Evolutionary conservation across 179 eudicot species (phyloP).

Genomic region (Pouteria campechiana): DNA sequence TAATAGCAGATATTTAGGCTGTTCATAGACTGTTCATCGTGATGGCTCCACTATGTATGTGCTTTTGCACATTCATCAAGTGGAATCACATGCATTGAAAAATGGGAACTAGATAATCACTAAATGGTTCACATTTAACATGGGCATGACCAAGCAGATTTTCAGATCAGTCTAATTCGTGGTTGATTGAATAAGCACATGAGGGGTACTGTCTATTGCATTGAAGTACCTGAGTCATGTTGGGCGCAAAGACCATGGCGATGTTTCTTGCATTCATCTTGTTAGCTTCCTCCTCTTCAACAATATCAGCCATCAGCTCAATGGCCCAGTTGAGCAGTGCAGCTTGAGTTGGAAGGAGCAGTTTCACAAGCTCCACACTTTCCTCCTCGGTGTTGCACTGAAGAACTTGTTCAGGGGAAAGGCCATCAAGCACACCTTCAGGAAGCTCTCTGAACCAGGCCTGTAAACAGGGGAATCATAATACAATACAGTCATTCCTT

Average conservation of each 20-base stretch:
- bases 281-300: slow-evolving; percentile 74
- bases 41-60: too few species aligned
- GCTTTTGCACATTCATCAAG: too few species aligned
- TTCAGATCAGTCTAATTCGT: too few species aligned
- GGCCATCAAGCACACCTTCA: slow-evolving; percentile 76
- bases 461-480: too few species aligned
- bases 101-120: too few species aligned
- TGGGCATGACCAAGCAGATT: too few species aligned
- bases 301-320: slow-evolving; percentile 95
- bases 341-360: slow-evolving; percentile 66
- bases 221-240: slow-evolving; percentile 84
- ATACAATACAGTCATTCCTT: too few species aligned
- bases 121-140: too few species aligned
- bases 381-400: slow-evolving; percentile 69
- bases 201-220: not conserved
- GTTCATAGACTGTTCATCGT: too few species aligned
- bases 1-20: too few species aligned
- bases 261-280: slow-evolving; percentile 95
- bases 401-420: slow-evolving; percentile 84
- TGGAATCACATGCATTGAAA: too few species aligned
- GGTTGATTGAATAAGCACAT: too few species aligned
- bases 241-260: slow-evolving; percentile 96
- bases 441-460: slow-evolving; percentile 98
- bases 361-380: slow-evolving; percentile 52
- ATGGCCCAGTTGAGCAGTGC: slow-evolving; percentile 85